These are phyloP conservation scores for Colletotrichum euphorbiae DNA, from an alignment of 2,329 filamentous ascomycete genomes.

Conservation along the genomic window DNA sequence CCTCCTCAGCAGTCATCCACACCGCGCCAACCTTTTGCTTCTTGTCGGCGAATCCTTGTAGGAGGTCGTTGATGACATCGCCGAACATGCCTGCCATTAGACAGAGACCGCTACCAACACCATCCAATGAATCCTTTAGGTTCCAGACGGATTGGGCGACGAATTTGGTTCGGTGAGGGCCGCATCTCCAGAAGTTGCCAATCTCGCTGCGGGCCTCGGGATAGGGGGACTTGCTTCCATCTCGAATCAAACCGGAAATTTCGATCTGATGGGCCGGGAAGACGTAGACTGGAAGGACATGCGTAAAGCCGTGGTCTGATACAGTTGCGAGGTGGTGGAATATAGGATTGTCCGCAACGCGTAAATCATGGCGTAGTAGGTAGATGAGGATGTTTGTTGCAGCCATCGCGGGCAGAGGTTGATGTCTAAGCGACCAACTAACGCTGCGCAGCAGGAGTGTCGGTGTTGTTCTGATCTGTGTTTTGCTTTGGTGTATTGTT, in stretches of 20 bases:
- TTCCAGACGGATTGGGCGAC: constrained; percentile 80
- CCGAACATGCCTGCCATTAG: constrained; percentile 72
- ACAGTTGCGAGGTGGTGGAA: constrained; percentile 67
- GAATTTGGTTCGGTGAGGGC: constrained; percentile 78
- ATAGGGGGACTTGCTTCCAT: constrained; percentile 70
- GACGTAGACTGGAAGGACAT: constrained; percentile 78
- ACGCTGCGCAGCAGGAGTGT: neutral
- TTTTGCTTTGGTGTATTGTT: no score
- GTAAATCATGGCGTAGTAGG: constrained; percentile 77
- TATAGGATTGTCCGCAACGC: constrained; percentile 79
- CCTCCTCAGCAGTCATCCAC: constrained; percentile 81
- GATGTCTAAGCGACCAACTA: neutral
- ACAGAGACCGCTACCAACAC: constrained; percentile 69
- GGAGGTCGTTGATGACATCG: constrained; percentile 69
- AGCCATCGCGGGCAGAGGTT: constrained; percentile 45
- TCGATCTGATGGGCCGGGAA: constrained; percentile 79
- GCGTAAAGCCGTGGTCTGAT: constrained; percentile 68
- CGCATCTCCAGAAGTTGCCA: constrained; percentile 78
- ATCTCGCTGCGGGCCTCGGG: constrained; percentile 74
- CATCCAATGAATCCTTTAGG: constrained; percentile 71
- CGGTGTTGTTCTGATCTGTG: no score
- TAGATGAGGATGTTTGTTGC: constrained; percentile 72
- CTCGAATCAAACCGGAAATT: constrained; percentile 76
- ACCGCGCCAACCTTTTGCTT: constrained; percentile 68
- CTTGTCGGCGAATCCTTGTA: constrained; percentile 59